Evolutionary conservation across 805 yeast species (phyloP).

Genomic region (Komagataella pseudopastoris): DNA sequence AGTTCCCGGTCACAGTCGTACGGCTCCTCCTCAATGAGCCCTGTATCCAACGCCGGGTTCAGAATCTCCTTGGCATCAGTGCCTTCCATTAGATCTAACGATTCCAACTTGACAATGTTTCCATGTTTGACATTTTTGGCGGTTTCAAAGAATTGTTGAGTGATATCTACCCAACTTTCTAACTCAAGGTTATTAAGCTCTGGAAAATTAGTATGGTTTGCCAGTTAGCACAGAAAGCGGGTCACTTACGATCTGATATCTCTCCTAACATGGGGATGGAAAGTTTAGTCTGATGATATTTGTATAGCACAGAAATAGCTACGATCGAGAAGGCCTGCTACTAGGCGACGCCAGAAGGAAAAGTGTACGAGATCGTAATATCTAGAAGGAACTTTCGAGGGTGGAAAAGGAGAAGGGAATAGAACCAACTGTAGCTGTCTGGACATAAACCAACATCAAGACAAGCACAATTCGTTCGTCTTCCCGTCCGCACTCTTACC

Average conservation of each 20-base stretch:
- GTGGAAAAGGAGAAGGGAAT: background rate
- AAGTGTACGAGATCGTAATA: background rate
- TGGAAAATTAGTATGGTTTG: background rate
- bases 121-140: constrained; percentile 25
- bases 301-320: background rate
- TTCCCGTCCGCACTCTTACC: background rate
- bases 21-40: constrained; percentile 38
- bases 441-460: background rate
- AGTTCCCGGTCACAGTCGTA: constrained; percentile 20
- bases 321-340: background rate
- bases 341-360: background rate
- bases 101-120: constrained; percentile 41
- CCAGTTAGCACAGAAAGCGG: background rate
- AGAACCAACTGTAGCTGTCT: background rate
- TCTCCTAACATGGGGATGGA: background rate
- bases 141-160: constrained; percentile 1
- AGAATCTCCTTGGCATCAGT: constrained; percentile 77
- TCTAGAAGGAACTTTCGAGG: background rate
- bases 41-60: constrained; percentile 67
- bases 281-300: background rate
- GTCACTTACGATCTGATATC: background rate
- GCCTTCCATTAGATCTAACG: constrained; percentile 64
- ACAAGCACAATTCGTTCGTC: background rate
- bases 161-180: constrained; percentile 1
- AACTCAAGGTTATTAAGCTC: background rate